Base-by-base conservation (phyloP, 805 yeast genomes). In the Schwanniomyces polymorphus region DNA sequence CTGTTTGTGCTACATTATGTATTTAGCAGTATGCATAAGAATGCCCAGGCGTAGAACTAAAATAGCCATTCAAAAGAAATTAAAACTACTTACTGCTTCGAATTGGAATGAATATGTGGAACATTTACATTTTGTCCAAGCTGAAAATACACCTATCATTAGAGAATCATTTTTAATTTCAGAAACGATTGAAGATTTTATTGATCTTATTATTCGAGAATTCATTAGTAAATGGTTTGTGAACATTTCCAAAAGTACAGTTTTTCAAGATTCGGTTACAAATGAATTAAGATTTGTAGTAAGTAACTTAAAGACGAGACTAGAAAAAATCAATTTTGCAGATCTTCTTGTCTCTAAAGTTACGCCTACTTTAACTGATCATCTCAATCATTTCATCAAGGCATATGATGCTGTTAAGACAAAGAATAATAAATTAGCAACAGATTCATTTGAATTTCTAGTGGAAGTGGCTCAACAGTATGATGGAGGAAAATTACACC, bases 321-420 rank as follows among this genome's bases (percentile, higher is more conserved):
- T 84, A 0, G 57, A 50, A 0, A 55, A 59, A 0, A 47, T 82
- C 0, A 89, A 88, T 56, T 64, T 79, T 17, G 73, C 90, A 1
- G 75, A 75, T 37, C 58, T 89, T 27, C 49, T 86, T 2, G 83
- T 88, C 1, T 66, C 81, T 27, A 75, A 75, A 39, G 29, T 88
- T 0, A 46, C 88, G 6, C 97, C 97, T 0, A 55, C 85, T 1
- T 6, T 89, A 1, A 84, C 88, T 1, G 78, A 75, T 10, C 96
- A 91, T 60, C 76, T 85, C 48, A 66, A 70, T 7, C 67, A 70
- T 7, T 88, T 76, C 57, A 66, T 77, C 2, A 53, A 55, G 28
- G 80, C 81, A 0, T 72, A 70, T 27, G 76, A 70, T 11, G 38
- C 57, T 0, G 72, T 70, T 2, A 54, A 42, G 27, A 46, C 58